These are phyloP conservation scores for Erysimum cheiri DNA, from an alignment of 441 rosid genomes.

Conservation along the genomic window DNA sequence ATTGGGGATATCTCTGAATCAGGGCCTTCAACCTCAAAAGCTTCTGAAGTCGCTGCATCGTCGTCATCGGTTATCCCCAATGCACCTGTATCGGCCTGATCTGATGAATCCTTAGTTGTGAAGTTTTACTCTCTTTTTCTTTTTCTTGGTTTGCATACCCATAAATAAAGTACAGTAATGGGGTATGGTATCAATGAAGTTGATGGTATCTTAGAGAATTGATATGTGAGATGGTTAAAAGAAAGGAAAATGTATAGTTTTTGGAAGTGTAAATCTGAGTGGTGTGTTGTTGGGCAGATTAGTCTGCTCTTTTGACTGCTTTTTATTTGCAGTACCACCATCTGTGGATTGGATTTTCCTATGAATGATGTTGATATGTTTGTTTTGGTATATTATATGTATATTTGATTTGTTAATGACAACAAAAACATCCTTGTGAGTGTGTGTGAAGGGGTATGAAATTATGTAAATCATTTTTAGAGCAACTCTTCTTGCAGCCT, in stretches of 20 bases:
- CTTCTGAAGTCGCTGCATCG: conserved; percentile 47
- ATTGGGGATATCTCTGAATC: conserved; percentile 67
- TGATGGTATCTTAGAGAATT: conserved; percentile 24
- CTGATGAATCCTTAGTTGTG: conserved; percentile 24
- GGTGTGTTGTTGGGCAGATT: conserved; percentile 26
- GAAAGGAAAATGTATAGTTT: conserved; percentile 20
- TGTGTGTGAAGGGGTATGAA: background rate
- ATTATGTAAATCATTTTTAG: background rate
- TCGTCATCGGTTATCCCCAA: conserved; percentile 57
- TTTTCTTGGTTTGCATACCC: conserved; percentile 25
- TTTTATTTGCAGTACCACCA: conserved; percentile 29
- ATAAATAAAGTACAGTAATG: conserved; percentile 28
- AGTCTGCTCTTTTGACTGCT: conserved; percentile 9
- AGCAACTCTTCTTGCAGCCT: too few species aligned
- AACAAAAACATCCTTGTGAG: background rate
- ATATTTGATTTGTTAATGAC: conserved; percentile 2
- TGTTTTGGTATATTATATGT: conserved; percentile 5
- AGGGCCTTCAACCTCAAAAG: conserved; percentile 51
- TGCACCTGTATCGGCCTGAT: conserved; percentile 50
- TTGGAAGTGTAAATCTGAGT: conserved; percentile 29
- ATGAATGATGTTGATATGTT: conserved; percentile 39
- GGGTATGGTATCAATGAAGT: conserved; percentile 7
- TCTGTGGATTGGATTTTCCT: conserved; percentile 18
- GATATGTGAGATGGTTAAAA: conserved; percentile 10
- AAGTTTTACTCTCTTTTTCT: background rate